A percentile compares a stretch with the other conserved stretches of the same genome.
These are phyloP conservation scores for Tetracladium setigerum DNA, from an alignment of 495 filamentous ascomycete species.

Conservation along the genomic window DNA sequence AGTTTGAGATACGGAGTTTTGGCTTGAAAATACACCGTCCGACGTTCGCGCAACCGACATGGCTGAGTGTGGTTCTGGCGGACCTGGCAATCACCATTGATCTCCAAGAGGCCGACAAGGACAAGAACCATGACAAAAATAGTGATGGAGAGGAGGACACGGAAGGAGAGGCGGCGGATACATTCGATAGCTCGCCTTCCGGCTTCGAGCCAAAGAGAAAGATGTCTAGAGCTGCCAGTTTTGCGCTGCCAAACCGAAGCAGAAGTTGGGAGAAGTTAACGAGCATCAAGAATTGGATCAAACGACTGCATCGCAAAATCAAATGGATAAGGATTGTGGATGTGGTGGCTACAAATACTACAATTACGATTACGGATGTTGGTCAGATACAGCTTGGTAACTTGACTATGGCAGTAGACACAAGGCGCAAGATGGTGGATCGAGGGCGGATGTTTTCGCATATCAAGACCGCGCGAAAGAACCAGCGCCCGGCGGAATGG, in stretches of 20 bases:
- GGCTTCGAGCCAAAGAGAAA: conserved; percentile 14
- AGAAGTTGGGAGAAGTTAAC: conserved; percentile 73
- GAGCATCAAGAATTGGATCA: conserved; percentile 72
- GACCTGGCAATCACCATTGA: conserved; percentile 83
- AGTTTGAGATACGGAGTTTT: conserved; percentile 82
- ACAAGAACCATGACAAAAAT: conserved; percentile 21
- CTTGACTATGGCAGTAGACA: conserved; percentile 82
- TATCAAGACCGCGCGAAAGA: conserved; percentile 54
- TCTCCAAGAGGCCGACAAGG: conserved; percentile 50
- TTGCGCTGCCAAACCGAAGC: conserved; percentile 37
- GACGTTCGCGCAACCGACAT: conserved; percentile 94
- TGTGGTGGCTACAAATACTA: conserved; percentile 74
- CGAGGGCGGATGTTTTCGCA: conserved; percentile 85
- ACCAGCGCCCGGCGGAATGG: conserved; percentile 88
- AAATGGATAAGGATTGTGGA: conserved; percentile 88
- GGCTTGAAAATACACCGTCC: conserved; percentile 84
- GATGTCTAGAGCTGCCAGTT: conserved; percentile 5
- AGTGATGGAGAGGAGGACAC: conserved; percentile 7
- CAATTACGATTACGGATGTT: conserved; percentile 64
- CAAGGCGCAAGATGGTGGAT: conserved; percentile 83
- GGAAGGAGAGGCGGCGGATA: conserved; percentile 15
- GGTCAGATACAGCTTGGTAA: conserved; percentile 79
- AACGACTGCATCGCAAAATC: conserved; percentile 77
- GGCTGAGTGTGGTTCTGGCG: conserved; percentile 81
- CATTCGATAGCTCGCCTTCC: conserved; percentile 15